Evolutionary conservation across 305 asterid genomes (phyloP).

Genomic region (Euphrasia arctica): DNA sequence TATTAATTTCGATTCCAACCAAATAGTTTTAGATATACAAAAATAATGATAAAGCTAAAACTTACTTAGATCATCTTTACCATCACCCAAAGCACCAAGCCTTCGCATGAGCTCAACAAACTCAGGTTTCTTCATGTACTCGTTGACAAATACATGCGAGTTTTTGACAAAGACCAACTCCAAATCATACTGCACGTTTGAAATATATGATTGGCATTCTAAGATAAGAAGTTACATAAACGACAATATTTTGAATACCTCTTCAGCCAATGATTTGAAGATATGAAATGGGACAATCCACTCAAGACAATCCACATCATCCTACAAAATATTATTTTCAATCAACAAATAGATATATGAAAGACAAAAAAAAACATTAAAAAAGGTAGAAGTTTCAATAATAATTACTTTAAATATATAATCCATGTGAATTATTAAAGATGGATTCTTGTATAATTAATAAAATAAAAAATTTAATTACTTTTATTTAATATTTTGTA

Average conservation of each 20-base stretch:
- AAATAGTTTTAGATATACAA: neutral
- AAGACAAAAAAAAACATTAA: neutral
- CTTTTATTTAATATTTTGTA: too few relatives aligned
- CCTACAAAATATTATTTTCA: constrained; percentile 45
- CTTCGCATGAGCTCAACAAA: constrained; percentile 89
- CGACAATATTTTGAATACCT: constrained; percentile 42
- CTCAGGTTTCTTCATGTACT: constrained; percentile 87
- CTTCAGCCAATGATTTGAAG: constrained; percentile 88
- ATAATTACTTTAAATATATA: too few relatives aligned
- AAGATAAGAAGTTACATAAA: constrained; percentile 4
- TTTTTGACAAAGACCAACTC: constrained; percentile 90
- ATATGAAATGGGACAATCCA: constrained; percentile 92
- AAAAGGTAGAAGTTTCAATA: neutral
- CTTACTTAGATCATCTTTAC: constrained; percentile 83
- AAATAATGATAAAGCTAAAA: constrained; percentile 1
- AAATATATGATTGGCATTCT: neutral
- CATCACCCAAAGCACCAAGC: constrained; percentile 96
- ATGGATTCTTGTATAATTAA: too few relatives aligned
- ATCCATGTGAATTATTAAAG: too few relatives aligned
- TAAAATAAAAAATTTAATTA: too few relatives aligned
- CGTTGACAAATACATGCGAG: constrained; percentile 80
- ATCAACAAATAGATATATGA: neutral
- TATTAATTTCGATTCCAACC: neutral
- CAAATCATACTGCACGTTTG: constrained; percentile 63
- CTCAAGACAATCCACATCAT: constrained; percentile 94